These are phyloP conservation scores for Otatea glauca DNA, from an alignment of 176 grass and related monocot genomes.

Conservation along the genomic window DNA sequence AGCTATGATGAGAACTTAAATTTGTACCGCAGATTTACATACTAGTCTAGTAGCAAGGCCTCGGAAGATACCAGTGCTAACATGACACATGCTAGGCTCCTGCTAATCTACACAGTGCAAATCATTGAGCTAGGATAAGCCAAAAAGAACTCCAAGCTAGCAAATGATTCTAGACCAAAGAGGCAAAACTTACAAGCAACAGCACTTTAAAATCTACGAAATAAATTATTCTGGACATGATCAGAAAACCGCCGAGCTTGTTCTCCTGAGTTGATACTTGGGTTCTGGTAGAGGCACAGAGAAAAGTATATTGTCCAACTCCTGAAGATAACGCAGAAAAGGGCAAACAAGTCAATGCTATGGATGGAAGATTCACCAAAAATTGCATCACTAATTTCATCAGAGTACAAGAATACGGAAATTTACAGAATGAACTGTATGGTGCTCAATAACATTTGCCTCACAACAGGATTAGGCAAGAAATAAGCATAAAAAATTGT, in stretches of 20 bases:
- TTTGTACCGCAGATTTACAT: conserved; percentile 49
- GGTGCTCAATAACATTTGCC: background rate
- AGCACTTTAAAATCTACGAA: conserved; percentile 48
- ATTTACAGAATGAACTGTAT: background rate
- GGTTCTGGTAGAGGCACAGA: conserved; percentile 55
- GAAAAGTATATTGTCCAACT: conserved; percentile 73
- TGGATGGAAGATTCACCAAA: conserved; percentile 12
- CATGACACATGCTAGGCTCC: conserved; percentile 44
- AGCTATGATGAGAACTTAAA: conserved; percentile 35
- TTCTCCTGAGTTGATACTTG: conserved; percentile 88
- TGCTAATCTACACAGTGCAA: conserved; percentile 45
- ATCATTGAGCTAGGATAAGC: conserved; percentile 35
- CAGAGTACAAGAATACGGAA: background rate
- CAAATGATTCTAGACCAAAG: conserved; percentile 47
- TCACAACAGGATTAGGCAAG: background rate
- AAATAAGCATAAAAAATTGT: conserved; percentile 13
- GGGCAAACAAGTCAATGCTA: background rate
- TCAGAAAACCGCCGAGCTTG: conserved; percentile 73
- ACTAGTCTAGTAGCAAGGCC: conserved; percentile 52
- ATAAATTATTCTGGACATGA: conserved; percentile 45
- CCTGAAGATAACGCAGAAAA: conserved; percentile 55
- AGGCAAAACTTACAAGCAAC: conserved; percentile 52
- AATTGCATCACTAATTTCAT: background rate
- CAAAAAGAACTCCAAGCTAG: conserved; percentile 44
- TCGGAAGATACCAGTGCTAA: conserved; percentile 17